Evolutionary conservation across 352 stramenopile genomes (phyloP).

Genomic region (Globisporangium cystogenes): DNA sequence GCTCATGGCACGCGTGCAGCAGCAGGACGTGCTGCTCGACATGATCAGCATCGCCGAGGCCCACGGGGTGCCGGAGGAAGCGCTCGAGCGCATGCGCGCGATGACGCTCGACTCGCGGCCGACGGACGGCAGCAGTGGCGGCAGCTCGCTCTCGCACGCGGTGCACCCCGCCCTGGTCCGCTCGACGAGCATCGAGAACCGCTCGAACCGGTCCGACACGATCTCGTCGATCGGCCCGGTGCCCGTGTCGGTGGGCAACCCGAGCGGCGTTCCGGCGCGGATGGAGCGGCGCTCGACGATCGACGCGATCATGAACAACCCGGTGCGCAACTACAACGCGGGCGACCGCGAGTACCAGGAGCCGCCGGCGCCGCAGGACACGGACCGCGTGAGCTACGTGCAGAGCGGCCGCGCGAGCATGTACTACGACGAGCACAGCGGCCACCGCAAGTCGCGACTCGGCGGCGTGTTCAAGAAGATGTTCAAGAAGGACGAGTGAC

Average conservation of each 20-base stretch:
- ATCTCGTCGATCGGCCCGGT: constrained; percentile 51
- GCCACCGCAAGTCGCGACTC: constrained; percentile 69
- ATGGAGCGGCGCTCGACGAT: constrained; percentile 37
- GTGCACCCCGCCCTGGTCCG: constrained; percentile 9
- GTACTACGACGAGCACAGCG: constrained; percentile 54
- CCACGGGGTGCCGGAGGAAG: constrained; percentile 36
- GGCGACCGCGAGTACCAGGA: constrained; percentile 2
- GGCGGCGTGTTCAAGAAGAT: constrained; percentile 89
- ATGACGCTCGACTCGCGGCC: constrained; percentile 43
- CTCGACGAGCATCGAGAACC: constrained; percentile 18
- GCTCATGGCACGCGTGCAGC: constrained; percentile 63
- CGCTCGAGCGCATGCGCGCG: constrained; percentile 42
- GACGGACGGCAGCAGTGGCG: constrained; percentile 15
- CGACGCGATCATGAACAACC: constrained; percentile 50
- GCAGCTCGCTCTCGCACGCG: constrained; percentile 7
- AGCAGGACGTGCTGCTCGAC: constrained; percentile 40
- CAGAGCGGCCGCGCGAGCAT: constrained; percentile 33
- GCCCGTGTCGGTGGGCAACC: constrained; percentile 48
- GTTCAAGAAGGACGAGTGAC: constrained; percentile 81
- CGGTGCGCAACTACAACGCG: constrained; percentile 13
- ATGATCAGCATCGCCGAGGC: constrained; percentile 52
- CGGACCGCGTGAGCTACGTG: constrained; percentile 20
- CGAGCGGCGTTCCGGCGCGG: constrained; percentile 10
- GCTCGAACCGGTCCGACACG: constrained; percentile 52
- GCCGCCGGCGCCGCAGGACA: constrained; percentile 11